Evolutionary conservation across 225 moss, liverwort and hornwort genomes (phyloP).

Genomic region (Takakia lepidozioides): DNA sequence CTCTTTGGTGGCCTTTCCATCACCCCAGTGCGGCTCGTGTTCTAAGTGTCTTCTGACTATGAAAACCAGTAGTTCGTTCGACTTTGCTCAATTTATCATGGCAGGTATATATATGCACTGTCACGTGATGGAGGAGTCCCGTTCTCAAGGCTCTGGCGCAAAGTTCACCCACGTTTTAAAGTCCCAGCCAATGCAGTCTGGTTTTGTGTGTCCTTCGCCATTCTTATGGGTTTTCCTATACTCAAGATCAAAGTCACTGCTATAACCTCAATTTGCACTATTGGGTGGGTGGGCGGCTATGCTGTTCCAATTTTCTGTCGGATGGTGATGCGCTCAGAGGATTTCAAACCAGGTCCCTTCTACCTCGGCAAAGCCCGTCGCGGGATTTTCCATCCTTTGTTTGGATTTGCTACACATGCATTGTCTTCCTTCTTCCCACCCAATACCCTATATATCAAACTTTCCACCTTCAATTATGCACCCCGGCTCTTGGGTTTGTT

Average conservation of each 20-base stretch:
- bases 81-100: too few species aligned
- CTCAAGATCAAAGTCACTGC: slow-evolving; percentile 69
- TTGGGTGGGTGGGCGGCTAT: slow-evolving; percentile 89
- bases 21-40: slow-evolving; percentile 86
- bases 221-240: slow-evolving; percentile 65
- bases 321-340: slow-evolving; percentile 48
- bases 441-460: slow-evolving; percentile 38
- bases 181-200: slow-evolving; percentile 91
- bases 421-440: slow-evolving; percentile 61
- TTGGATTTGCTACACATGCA: slow-evolving; percentile 70
- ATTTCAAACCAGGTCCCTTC: slow-evolving; percentile 70
- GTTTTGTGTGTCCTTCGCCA: slow-evolving; percentile 38
- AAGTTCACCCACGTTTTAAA: slow-evolving; percentile 51
- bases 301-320: slow-evolving; percentile 82
- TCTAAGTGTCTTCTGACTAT: slow-evolving; percentile 29
- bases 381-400: slow-evolving; percentile 52
- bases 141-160: slow-evolving; percentile 50
- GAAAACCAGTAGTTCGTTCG: too few species aligned
- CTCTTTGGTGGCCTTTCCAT: slow-evolving; percentile 25
- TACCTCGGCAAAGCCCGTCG: slow-evolving; percentile 57
- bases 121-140: slow-evolving; percentile 83
- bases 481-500: slow-evolving; percentile 53
- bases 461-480: slow-evolving; percentile 68
- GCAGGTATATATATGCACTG: slow-evolving; percentile 74
- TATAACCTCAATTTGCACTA: slow-evolving; percentile 72